These are phyloP conservation scores for Fusarium beomiforme DNA, from an alignment of 2,329 filamentous ascomycete species.

Conservation along the genomic window DNA sequence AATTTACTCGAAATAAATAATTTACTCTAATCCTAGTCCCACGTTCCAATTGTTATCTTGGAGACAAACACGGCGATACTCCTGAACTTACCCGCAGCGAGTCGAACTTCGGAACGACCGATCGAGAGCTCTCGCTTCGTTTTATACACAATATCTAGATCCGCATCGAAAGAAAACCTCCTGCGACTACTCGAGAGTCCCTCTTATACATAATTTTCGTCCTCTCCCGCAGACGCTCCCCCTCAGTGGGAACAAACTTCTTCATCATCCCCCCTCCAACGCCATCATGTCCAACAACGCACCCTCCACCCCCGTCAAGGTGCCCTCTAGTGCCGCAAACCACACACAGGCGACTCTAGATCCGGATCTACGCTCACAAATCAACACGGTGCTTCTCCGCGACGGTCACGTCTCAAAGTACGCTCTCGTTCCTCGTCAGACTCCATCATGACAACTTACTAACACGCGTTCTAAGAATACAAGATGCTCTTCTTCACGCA, in stretches of 20 bases:
- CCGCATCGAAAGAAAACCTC: neutral
- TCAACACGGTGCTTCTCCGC: constrained; percentile 67
- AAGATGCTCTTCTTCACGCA: constrained; percentile 70
- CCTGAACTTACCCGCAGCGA: neutral
- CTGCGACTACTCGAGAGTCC: neutral
- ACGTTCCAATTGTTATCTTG: neutral
- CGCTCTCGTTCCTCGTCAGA: constrained; percentile 18
- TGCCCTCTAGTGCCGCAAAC: constrained; percentile 66
- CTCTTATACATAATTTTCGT: neutral
- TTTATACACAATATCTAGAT: neutral
- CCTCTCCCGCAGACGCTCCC: neutral
- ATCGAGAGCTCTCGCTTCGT: neutral
- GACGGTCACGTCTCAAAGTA: constrained; percentile 71
- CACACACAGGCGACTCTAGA: constrained; percentile 71
- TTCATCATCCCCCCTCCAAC: neutral
- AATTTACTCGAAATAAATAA: neutral
- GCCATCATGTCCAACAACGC: constrained; percentile 56
- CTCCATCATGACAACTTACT: neutral
- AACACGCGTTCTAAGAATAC: constrained; percentile 56
- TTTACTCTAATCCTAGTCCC: neutral
- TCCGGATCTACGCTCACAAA: constrained; percentile 69
- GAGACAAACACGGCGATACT: neutral
- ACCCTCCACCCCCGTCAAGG: constrained; percentile 67
- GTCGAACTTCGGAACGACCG: constrained; percentile 7
- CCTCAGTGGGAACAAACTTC: neutral